Percentiles rank a stretch among this genome's conserved stretches.
Evolutionary conservation across 192 early-diverging fungal genomes (phyloP).

Genomic region (Backusella westeae): DNA sequence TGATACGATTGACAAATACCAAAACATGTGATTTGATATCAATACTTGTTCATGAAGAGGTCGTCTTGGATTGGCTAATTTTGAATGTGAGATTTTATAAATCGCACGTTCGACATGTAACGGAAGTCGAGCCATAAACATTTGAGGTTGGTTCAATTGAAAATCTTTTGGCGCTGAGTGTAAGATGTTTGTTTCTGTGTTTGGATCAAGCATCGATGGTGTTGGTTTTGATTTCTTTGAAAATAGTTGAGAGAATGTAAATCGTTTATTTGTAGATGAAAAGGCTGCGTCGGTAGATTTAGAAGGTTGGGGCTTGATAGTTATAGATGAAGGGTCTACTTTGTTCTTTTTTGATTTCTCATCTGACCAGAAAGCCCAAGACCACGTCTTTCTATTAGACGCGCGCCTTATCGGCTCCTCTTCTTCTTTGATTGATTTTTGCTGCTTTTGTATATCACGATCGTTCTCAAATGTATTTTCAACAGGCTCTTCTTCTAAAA

Average conservation of each 20-base stretch:
- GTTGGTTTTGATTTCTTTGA: constrained; percentile 4
- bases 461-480: neutral
- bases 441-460: neutral
- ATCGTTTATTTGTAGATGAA: neutral
- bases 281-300: neutral
- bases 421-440: neutral
- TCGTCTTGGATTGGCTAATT: constrained; percentile 72
- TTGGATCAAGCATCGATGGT: neutral
- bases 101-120: constrained; percentile 78
- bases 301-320: neutral
- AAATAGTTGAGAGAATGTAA: neutral
- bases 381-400: constrained; percentile 8
- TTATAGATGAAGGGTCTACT: neutral
- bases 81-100: constrained; percentile 71
- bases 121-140: constrained; percentile 49
- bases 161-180: constrained; percentile 18
- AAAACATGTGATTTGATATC: constrained; percentile 81
- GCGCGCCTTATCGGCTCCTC: neutral
- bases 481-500: constrained; percentile 9
- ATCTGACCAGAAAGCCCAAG: constrained; percentile 19
- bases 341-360: constrained; percentile 23
- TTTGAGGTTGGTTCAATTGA: constrained; percentile 22
- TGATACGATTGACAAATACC: constrained; percentile 69
- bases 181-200: constrained; percentile 6
- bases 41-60: constrained; percentile 73